Conservation (phyloP, 2,329 filamentous ascomycete species). For the Sporothrix humicola region DNA sequence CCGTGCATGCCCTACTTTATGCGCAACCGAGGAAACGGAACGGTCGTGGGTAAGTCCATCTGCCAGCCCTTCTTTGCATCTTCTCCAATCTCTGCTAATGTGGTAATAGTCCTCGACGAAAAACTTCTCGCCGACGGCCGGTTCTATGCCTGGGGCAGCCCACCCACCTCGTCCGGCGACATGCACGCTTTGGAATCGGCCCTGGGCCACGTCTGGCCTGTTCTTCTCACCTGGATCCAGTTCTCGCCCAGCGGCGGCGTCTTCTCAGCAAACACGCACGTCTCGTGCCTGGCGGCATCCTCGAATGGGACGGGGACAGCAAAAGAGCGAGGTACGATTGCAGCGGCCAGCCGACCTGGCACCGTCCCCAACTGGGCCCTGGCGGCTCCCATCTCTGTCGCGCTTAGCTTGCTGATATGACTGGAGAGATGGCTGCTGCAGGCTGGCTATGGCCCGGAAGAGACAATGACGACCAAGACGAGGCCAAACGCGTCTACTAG, state of each 20-base stretch:
- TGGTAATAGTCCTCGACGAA: constrained; percentile 20
- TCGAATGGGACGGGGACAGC: constrained; percentile 18
- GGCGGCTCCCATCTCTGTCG: neutral
- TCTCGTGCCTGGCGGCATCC: constrained; percentile 26
- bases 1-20: constrained; percentile 26
- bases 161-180: constrained; percentile 1
- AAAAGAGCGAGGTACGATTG: constrained; percentile 26
- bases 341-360: constrained; percentile 2
- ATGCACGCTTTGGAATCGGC: neutral
- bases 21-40: constrained; percentile 20
- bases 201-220: constrained; percentile 29
- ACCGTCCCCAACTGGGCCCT: neutral
- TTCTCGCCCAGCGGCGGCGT: constrained; percentile 14
- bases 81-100: neutral
- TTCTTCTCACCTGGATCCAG: constrained; percentile 31
- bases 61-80: neutral
- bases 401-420: constrained; percentile 26
- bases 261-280: constrained; percentile 28
- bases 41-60: constrained; percentile 19
- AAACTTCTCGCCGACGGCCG: constrained; percentile 26
- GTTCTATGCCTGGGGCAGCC: constrained; percentile 31
- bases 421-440: neutral
- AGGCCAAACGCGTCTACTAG: neutral
- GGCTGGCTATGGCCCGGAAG: neutral
- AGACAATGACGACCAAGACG: neutral